A percentile compares a stretch with the other conserved stretches of the same genome.
Evolutionary conservation across 805 yeast genomes (phyloP).

Genomic region (Schizosaccharomyces lindneri): DNA sequence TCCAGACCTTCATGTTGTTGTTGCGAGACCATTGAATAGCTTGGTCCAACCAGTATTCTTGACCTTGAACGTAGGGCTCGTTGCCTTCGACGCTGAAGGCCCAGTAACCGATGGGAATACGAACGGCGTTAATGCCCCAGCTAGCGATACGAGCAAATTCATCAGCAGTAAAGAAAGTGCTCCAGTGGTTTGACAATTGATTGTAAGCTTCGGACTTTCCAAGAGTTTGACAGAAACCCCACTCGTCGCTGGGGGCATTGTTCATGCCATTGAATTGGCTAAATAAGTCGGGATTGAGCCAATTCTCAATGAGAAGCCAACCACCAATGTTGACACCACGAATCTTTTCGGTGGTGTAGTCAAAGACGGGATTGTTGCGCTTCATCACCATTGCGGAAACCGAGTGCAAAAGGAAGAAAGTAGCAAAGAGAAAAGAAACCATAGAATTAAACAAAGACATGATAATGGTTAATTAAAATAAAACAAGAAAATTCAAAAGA

Average conservation of each 20-base stretch:
- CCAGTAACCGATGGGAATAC: conserved; percentile 90
- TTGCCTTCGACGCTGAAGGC: conserved; percentile 27
- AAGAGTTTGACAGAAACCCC: conserved; percentile 31
- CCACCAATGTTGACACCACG: conserved; percentile 53
- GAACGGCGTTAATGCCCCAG: conserved; percentile 55
- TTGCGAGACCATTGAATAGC: conserved; percentile 55
- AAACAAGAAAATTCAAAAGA: not conserved
- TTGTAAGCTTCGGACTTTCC: conserved; percentile 33
- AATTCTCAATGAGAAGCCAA: conserved; percentile 54
- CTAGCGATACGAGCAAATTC: conserved; percentile 36
- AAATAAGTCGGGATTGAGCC: conserved; percentile 29
- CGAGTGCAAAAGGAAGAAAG: not conserved
- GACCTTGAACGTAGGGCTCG: conserved; percentile 80
- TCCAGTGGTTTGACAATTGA: conserved; percentile 48
- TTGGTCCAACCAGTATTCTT: conserved; percentile 39
- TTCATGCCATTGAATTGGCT: conserved; percentile 45
- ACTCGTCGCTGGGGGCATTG: conserved; percentile 39
- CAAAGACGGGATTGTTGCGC: conserved; percentile 1
- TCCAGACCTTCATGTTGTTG: conserved; percentile 50
- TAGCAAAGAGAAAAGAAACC: not conserved
- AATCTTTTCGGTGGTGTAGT: conserved; percentile 3
- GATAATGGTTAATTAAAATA: not conserved
- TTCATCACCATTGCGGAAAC: not conserved
- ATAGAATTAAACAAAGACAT: not conserved
- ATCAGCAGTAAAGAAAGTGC: conserved; percentile 41